Base-by-base conservation (phyloP, 148 eudicot species). In the Rhododendron ferrugineum region DNA sequence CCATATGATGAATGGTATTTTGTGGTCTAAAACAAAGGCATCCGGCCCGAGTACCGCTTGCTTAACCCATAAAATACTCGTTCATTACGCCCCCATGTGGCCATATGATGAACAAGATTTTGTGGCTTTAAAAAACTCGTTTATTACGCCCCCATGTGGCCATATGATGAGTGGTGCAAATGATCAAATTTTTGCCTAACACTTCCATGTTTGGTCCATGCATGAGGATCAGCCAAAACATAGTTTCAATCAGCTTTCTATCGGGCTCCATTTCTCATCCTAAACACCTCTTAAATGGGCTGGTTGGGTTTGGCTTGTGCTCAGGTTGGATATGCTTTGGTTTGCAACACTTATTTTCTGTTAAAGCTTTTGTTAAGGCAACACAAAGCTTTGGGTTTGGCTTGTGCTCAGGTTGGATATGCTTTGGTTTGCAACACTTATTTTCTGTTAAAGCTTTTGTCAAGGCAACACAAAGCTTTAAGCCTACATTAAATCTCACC, bases 261-360 rank as follows among this genome's bases (percentile, higher is more conserved):
- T 60, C 26, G 3, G 66, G 11, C 26, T 60, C 62, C 5, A 15
- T 15, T 40, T 40, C 49, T 75, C 47, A 37, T 36, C 34, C 34
- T 13, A 28, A 68, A 68, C 6, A 68, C 74, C 30, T 68, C 1
- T 68, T 28, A 26, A 68, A 40, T 40, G 23, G 15, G 49, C 47
- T 40, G 26, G 79, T 15, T 74, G 37, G 37, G 78, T 34, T 6
- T 16, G 3, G 78, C 78, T 28, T 73, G 42, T 16, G 7, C 37
- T 49, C 64, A 16, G 85, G 79, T 70, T 62, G 60, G 75, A 15
- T 72, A 15, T 50, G 79, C 50, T 36, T 60, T 75, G 58, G 50
- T 83, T 54, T 30, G 79, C 42, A 76, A 60, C 78, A 36, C 80
- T 49, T 40, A 46, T 47, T 74, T 83, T 70, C 58, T 68, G 62